Evolutionary conservation across 768 basidiomycete genomes (phyloP).

Genomic region (Calocybe gangraenosa): DNA sequence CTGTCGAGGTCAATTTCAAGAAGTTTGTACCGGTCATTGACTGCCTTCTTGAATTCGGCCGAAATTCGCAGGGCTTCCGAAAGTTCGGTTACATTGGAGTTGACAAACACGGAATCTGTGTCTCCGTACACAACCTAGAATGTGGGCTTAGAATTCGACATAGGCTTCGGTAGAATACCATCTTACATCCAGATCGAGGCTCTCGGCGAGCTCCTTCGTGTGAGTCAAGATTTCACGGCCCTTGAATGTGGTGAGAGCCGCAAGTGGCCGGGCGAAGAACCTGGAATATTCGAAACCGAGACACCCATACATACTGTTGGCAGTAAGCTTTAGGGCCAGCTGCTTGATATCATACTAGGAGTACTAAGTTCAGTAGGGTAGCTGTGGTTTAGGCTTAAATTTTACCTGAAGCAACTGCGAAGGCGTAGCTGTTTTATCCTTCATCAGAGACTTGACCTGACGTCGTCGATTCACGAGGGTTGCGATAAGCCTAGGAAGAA

Average conservation of each 20-base stretch:
- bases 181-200: constrained; percentile 81
- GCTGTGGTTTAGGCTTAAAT: constrained; percentile 4
- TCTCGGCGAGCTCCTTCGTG: constrained; percentile 90
- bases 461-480: constrained; percentile 87
- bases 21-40: constrained; percentile 92
- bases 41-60: constrained; percentile 88
- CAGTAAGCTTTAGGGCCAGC: constrained; percentile 93
- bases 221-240: constrained; percentile 96
- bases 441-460: constrained; percentile 93
- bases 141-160: background rate
- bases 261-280: constrained; percentile 95
- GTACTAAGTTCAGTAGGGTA: background rate
- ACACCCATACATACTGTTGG: constrained; percentile 99
- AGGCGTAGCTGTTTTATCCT: constrained; percentile 67
- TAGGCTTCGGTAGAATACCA: background rate
- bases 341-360: constrained; percentile 94
- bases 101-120: constrained; percentile 98
- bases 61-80: constrained; percentile 90
- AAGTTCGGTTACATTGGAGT: constrained; percentile 88
- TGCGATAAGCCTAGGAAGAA: constrained; percentile 97
- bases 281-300: constrained; percentile 96
- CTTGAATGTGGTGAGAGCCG: constrained; percentile 95
- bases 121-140: constrained; percentile 95
- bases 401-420: constrained; percentile 80
- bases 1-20: constrained; percentile 97